Evolutionary conservation across 2,329 filamentous ascomycete genomes (phyloP), one percentile per base, ranked within the genome.

Genomic region (Monilinia fructigena): DNA sequence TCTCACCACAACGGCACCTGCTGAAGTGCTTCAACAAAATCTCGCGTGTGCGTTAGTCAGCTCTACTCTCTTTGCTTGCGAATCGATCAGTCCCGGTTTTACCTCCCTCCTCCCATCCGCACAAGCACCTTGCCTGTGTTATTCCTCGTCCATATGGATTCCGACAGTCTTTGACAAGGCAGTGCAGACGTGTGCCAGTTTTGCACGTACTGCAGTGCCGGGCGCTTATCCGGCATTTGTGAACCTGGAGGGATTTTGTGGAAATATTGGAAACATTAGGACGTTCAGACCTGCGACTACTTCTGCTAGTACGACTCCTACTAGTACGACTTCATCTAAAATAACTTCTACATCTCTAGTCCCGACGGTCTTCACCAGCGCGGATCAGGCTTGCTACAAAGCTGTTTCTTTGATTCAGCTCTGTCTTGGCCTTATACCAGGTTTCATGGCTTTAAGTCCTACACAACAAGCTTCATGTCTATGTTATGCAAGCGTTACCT

Each of bases 111-210:
- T 63, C 12, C 68, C 71, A 10, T 60, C 71, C 12, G 54, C 63
- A 20, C 73, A 74, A 66, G 73, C 73, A 20, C 61, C 68, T 40
- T 74, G 73, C 66, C 70, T 74, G n/a, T 75, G 73, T 55, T 75
- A 75, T 55, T 71, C 70, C 2, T 68, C 66, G 8, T 70, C 68
- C 2, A 26, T 56, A 1, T 75, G 73, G 73, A 60, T 52, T 5
- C 73, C 73, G 1, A 56, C 60, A 6, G 35, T 71, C 10, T 72
- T 75, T 59, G 73, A 75, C 26, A 55, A 61, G 6, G 72, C 72
- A 0, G 70, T 73, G 2, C 65, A 67, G 12, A 68, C 62, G 2
- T 75, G 73, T 47, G 72, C 71, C 0, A 58, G 60, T 16, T 74
- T 68, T 50, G 73, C 72, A 2, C 63, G 48, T 0, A 70, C 67